phyloP scores from a whole-genome alignment of 2,329 filamentous ascomycete genomes.

The Beauveria rudraprayagi region DNA sequence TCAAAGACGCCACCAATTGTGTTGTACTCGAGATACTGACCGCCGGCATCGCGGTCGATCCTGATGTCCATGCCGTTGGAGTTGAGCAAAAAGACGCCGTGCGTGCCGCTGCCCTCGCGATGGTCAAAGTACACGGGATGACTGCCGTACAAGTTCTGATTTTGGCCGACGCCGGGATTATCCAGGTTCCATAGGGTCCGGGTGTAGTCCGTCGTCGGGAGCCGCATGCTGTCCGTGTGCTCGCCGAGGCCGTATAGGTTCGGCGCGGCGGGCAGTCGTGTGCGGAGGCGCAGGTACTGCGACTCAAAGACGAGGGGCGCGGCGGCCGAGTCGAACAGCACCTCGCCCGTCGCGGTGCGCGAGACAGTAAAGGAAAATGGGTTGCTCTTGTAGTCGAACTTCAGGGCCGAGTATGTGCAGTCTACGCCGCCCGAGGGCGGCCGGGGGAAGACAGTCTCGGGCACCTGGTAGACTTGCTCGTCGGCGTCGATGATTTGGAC shows the following conservation, averaged over 20 bases:
- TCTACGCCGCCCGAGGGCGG: conserved; percentile 33
- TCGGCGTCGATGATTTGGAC: conserved; percentile 62
- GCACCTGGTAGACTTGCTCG: conserved; percentile 62
- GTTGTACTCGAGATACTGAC: conserved; percentile 74
- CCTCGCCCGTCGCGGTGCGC: conserved; percentile 25
- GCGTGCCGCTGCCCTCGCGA: conserved; percentile 39
- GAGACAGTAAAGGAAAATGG: conserved; percentile 58
- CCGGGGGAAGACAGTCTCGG: conserved; percentile 54
- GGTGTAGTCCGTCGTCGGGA: conserved; percentile 49
- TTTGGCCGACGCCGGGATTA: conserved; percentile 52
- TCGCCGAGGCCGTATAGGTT: conserved; percentile 71
- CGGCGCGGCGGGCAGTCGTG: conserved; percentile 55
- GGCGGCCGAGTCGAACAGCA: conserved; percentile 59
- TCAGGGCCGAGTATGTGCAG: conserved; percentile 30
- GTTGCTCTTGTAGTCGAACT: conserved; percentile 27
- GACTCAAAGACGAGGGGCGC: conserved; percentile 61
- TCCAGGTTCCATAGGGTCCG: conserved; percentile 67
- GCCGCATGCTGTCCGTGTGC: conserved; percentile 57
- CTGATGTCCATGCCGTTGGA: conserved; percentile 68
- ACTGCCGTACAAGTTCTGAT: conserved; percentile 63
- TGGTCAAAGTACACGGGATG: conserved; percentile 71
- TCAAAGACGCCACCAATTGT: conserved; percentile 70
- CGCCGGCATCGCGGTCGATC: conserved; percentile 51
- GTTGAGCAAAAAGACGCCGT: conserved; percentile 72
- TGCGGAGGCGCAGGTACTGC: conserved; percentile 64